phyloP scores from a whole-genome alignment of 768 basidiomycete genomes.

The Galerina sulciceps region DNA sequence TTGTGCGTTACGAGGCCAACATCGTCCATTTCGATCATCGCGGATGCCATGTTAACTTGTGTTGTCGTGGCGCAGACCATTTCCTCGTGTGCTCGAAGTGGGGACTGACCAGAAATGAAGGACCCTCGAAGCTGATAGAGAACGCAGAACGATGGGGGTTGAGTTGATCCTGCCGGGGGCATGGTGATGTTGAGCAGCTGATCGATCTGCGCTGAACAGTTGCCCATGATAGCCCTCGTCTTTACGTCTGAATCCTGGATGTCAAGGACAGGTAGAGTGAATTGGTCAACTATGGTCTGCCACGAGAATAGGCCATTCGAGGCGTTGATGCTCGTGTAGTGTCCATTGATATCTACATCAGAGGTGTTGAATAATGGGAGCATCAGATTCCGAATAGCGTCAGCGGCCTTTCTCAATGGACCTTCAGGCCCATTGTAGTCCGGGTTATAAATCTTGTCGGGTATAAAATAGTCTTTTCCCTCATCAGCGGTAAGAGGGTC shows the following conservation, averaged over 20 bases:
- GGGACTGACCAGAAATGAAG: not conserved
- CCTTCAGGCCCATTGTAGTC: constrained; percentile 17
- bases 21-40: constrained; percentile 4
- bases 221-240: not conserved
- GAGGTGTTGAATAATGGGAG: constrained; percentile 23
- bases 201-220: not conserved
- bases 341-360: constrained; percentile 9
- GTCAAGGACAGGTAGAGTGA: not conserved
- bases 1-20: not conserved
- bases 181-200: not conserved
- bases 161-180: not conserved
- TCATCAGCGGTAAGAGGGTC: not conserved
- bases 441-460: not conserved
- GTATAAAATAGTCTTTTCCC: constrained; percentile 3
- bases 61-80: constrained; percentile 11
- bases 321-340: constrained; percentile 12
- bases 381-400: constrained; percentile 1
- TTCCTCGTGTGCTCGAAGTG: not conserved
- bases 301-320: not conserved
- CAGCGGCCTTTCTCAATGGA: not conserved
- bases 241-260: not conserved
- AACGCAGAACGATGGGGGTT: not conserved
- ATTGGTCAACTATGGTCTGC: not conserved
- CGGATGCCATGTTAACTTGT: constrained; percentile 6
- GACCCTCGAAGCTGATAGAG: not conserved